phyloP scores from a whole-genome alignment of 768 basidiomycete genomes.

The Porphyrellus cyaneotinctus region DNA sequence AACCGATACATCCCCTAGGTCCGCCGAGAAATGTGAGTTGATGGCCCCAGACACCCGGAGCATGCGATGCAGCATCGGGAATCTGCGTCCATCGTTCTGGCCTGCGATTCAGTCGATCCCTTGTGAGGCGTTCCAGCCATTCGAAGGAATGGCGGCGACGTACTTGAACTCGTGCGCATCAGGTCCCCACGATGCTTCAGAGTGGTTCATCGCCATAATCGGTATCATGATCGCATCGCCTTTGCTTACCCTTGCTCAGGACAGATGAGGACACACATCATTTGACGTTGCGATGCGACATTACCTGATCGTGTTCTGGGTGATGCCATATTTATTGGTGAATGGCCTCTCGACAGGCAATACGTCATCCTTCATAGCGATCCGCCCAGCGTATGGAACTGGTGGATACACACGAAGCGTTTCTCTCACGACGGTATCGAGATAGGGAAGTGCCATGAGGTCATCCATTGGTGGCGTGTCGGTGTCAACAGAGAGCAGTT shows the following conservation, averaged over 20 bases:
- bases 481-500: background rate
- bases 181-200: background rate
- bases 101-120: background rate
- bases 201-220: background rate
- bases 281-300: background rate
- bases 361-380: background rate
- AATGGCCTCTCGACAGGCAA: background rate
- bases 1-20: background rate
- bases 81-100: background rate
- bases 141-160: background rate
- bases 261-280: background rate
- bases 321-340: background rate
- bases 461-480: background rate
- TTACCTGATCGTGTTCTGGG: background rate
- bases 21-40: background rate
- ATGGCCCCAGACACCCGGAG: background rate
- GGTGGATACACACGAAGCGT: background rate
- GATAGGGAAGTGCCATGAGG: background rate
- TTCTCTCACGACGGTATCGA: background rate
- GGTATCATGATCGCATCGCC: background rate
- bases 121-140: background rate
- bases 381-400: background rate
- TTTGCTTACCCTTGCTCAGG: background rate
- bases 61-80: background rate
- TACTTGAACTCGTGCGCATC: background rate